Base-by-base conservation (phyloP, 2,329 filamentous ascomycete species). In the Diplocarpon mali region DNA sequence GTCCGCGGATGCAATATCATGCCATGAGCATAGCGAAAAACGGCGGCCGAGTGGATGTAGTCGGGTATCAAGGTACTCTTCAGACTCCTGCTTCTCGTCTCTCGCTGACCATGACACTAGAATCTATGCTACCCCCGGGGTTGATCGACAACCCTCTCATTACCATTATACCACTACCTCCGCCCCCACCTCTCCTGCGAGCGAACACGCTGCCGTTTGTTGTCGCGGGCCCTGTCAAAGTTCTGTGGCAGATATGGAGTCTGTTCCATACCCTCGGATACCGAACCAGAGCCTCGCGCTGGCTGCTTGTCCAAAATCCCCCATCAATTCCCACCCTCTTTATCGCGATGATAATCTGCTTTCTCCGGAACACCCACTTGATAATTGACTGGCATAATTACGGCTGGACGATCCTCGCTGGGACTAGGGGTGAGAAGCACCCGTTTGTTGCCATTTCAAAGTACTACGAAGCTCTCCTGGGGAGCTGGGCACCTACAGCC, bases 361-460 rank as follows among this genome's bases (percentile, higher is more conserved):
- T 80, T 54, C 63, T 94, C 40, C 81, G 92, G 40, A 82, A 85
- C 55, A 94, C 85, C 32, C 76, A 77, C 45, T 73, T 98, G 3
- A 72, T 96, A 49, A 84, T 96, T 44, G 92, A 98, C 68, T 98
- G 92, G 92, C 92, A 98, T 69, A 98, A 98, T 65, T 96, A 95
- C 64, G 92, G 90, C 55, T 95, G 90, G 72, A 90, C 87, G 8
- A 94, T 98, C 56, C 76, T 98, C 3, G 84, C 75, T 5, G 70
- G 75, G 38, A 76, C 73, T 39, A 66, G 69, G 17, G 71, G 76
- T 34, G 52, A 66, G 2, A 64, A 60, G 5, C 85, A 93, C 59
- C 83, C 82, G 0, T 73, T 95, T n/a, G 87, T 95, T 8, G 71
- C 67, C 24, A 60, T 93, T 8, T 85, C 90, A 17, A 79, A 78